phyloP scores from a whole-genome alignment of 352 stramenopile genomes.

The Hyaloperonospora arabidopsidis region DNA sequence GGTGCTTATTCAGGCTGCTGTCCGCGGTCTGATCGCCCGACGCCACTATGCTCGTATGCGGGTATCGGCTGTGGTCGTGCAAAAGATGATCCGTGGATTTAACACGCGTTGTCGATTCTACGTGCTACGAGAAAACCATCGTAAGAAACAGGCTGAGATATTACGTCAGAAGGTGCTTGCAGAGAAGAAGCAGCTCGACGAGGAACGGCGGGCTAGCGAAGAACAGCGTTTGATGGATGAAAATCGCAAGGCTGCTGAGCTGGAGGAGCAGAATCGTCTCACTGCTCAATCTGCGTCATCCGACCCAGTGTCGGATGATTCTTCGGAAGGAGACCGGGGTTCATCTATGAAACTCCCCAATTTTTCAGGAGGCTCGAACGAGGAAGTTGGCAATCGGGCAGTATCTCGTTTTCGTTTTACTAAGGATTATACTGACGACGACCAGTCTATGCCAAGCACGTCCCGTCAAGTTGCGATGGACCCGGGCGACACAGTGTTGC shows the following conservation, averaged over 20 bases:
- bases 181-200: conserved; percentile 32
- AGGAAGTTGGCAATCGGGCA: conserved; percentile 27
- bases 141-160: conserved; percentile 35
- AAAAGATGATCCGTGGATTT: conserved; percentile 61
- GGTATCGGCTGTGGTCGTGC: conserved; percentile 32
- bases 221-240: conserved; percentile 32
- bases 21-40: conserved; percentile 47
- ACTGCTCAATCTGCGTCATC: conserved; percentile 53
- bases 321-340: conserved; percentile 44
- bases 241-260: conserved; percentile 38
- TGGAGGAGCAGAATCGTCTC: conserved; percentile 53
- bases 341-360: conserved; percentile 25
- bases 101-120: conserved; percentile 52
- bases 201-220: conserved; percentile 26
- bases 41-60: conserved; percentile 46
- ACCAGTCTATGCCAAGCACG: conserved; percentile 35
- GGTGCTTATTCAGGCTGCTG: conserved; percentile 73
- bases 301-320: conserved; percentile 70
- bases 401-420: conserved; percentile 77
- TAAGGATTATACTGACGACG: conserved; percentile 64
- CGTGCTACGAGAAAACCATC: conserved; percentile 40
- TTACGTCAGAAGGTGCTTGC: conserved; percentile 33
- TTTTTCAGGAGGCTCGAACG: conserved; percentile 11
- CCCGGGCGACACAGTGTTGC: conserved; percentile 78
- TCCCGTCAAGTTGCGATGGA: conserved; percentile 78